Evolutionary conservation across 208 protist genomes (phyloP).

Genomic region (Tritrichomonas foetus): DNA sequence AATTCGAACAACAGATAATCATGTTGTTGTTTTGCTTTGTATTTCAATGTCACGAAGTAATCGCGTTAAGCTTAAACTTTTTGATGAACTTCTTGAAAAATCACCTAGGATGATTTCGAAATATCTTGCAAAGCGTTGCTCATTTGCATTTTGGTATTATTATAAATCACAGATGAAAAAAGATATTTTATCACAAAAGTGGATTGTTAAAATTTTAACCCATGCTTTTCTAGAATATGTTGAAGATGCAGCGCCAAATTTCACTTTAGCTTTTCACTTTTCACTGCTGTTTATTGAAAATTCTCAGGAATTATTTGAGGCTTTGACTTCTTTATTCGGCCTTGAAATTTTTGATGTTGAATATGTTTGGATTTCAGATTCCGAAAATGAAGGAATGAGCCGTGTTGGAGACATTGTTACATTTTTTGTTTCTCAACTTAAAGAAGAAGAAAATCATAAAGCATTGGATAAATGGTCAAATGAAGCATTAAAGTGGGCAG

Average conservation of each 20-base stretch:
- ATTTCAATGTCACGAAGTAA: not conserved
- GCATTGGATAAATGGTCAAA: not conserved
- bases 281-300: not conserved
- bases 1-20: not conserved
- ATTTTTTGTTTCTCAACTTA: not conserved
- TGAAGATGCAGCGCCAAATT: not conserved
- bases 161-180: not conserved
- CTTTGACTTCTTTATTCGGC: not conserved
- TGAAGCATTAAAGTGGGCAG: not conserved
- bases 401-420: not conserved
- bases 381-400: not conserved
- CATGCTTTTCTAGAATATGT: not conserved
- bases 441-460: not conserved
- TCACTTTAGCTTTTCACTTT: not conserved
- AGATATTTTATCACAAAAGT: not conserved
- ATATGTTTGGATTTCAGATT: not conserved
- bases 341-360: not conserved
- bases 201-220: not conserved
- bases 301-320: not conserved
- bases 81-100: not conserved
- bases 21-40: not conserved
- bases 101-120: not conserved
- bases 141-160: not conserved
- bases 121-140: not conserved
- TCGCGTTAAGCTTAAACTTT: not conserved